Evolutionary conservation across 306 rosid genomes (phyloP).

Genomic region (Malus asiatica): DNA sequence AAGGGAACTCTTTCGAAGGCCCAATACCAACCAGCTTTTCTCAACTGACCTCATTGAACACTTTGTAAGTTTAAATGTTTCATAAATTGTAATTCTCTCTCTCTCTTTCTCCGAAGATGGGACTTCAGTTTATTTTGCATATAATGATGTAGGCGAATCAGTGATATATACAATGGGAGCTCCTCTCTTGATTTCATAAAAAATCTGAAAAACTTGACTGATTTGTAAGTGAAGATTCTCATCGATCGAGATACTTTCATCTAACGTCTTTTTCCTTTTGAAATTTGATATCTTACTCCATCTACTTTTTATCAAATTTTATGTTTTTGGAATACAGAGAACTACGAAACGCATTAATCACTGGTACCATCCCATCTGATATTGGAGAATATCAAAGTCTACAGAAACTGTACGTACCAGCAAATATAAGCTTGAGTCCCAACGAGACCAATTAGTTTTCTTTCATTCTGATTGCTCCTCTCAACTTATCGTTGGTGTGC

Average conservation of each 20-base stretch:
- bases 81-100: background rate
- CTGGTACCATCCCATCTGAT: constrained; percentile 16
- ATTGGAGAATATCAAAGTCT: constrained; percentile 10
- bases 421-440: background rate
- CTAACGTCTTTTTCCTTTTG: background rate
- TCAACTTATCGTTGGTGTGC: background rate
- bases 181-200: constrained; percentile 19
- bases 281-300: background rate
- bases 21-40: constrained; percentile 29
- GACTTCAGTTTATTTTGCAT: background rate
- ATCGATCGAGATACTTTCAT: background rate
- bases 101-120: too few relatives aligned
- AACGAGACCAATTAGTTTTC: background rate
- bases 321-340: background rate
- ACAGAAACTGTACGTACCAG: constrained; percentile 3
- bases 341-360: constrained; percentile 24
- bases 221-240: constrained; percentile 16
- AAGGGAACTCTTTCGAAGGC: constrained; percentile 28
- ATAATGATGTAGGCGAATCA: constrained; percentile 14
- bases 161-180: constrained; percentile 25
- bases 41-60: background rate
- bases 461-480: background rate
- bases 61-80: constrained; percentile 11
- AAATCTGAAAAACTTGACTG: constrained; percentile 2
- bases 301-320: background rate